Evolutionary conservation across 2,329 filamentous ascomycete species (phyloP), one percentile per base, ranked within the genome.

Genomic region (Gliomastix tumulicola): DNA sequence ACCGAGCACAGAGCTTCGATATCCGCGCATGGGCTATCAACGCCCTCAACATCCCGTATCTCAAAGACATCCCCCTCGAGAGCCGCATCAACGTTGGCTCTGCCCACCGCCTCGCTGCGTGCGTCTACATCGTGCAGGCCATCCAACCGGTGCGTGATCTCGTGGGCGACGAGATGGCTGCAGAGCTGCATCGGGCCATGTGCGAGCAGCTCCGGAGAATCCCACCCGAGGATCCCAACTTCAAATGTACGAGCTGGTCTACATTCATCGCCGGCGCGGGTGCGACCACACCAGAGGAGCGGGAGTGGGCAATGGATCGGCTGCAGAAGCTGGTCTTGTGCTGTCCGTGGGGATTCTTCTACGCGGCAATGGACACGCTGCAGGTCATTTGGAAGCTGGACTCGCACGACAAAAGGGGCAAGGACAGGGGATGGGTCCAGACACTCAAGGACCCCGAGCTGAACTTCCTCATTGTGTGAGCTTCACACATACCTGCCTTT

Each of bases 211-310:
- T 77, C 4, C 62, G 63, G 1, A 56, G 54, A 27, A 65, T 79
- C 3, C 63, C 65, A 1, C 59, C 66, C 8, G 57, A 66, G 3
- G 69, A 77, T 32, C 59, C 62, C 2, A 64, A 75, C 16, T 68
- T 75, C 55, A 78, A 77, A 44, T 71, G 69, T 0, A 74, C 71
- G 5, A 65, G 68, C 2, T 78, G 71, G 72, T 70, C 73, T 0
- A 66, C 72, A 0, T 78, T 79, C 37, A 60, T 78, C 6, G 69
- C 68, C 6, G 74, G 72, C 2, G 72, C 71, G 0, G 70, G 74
- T 37, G 65, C 67, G 0, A 60, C 59, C 30, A 60, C 67, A 6
- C 51, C 50, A 0, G 51, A 48, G 18, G 59, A 62, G 41, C 62
- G 69, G 22, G 56, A 56, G 4, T 76, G 69, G 71, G 66, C 71